A percentile compares a stretch with the other conserved stretches of the same genome.
phyloP scores from a whole-genome alignment of 495 filamentous ascomycete species.

The Xylaria grammica region DNA sequence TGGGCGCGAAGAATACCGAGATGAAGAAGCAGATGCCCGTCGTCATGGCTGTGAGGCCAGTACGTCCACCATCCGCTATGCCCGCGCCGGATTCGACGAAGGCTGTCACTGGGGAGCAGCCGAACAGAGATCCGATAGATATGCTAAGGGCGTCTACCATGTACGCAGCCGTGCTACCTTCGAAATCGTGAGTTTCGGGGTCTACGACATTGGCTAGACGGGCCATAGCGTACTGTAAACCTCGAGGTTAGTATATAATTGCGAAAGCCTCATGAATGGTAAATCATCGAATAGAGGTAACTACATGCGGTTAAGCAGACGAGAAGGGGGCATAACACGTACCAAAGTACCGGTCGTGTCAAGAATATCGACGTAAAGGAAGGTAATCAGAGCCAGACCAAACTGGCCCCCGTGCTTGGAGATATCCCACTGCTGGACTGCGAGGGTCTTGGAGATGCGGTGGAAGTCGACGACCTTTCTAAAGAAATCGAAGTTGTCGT shows the following conservation, averaged over 20 bases:
- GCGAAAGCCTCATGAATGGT: neutral
- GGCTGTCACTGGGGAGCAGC: slow-evolving; percentile 76
- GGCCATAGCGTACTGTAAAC: slow-evolving; percentile 72
- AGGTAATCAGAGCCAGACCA: slow-evolving; percentile 78
- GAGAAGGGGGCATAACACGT: neutral
- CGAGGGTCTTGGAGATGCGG: slow-evolving; percentile 67
- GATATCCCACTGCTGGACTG: slow-evolving; percentile 72
- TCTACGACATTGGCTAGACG: slow-evolving; percentile 77
- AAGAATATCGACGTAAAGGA: slow-evolving; percentile 84
- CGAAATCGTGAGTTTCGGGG: slow-evolving; percentile 75
- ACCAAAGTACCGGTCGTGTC: slow-evolving; percentile 73
- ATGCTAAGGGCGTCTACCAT: slow-evolving; percentile 78
- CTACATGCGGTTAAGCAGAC: too few species aligned
- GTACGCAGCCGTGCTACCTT: slow-evolving; percentile 77
- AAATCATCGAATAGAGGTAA: neutral
- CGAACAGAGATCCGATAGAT: slow-evolving; percentile 76
- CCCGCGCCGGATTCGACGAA: slow-evolving; percentile 85
- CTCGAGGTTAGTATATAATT: slow-evolving; percentile 16
- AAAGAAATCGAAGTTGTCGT: slow-evolving; percentile 78
- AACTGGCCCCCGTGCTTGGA: slow-evolving; percentile 67
- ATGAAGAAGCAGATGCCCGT: slow-evolving; percentile 85
- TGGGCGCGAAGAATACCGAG: slow-evolving; percentile 83
- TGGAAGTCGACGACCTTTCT: slow-evolving; percentile 82
- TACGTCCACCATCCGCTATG: slow-evolving; percentile 82
- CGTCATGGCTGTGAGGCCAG: slow-evolving; percentile 77